phyloP scores from a whole-genome alignment of 768 basidiomycete species.

The Tricholoma flavovirens region DNA sequence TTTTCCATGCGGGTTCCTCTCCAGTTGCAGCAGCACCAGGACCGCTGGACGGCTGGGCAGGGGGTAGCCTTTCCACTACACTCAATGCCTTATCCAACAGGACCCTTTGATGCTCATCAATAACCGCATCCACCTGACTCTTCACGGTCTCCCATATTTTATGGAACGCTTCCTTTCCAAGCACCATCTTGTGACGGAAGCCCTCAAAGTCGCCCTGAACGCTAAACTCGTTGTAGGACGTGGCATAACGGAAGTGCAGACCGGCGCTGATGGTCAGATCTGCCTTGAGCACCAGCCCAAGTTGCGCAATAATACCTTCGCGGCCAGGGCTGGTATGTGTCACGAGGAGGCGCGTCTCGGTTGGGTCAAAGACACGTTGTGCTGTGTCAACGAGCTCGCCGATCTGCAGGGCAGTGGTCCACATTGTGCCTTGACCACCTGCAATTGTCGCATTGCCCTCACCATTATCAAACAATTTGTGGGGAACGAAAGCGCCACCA shows the following conservation, averaged over 20 bases:
- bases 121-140: slow-evolving; percentile 81
- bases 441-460: slow-evolving; percentile 96
- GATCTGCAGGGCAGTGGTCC: slow-evolving; percentile 96
- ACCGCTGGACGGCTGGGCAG: slow-evolving; percentile 37
- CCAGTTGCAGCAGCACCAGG: slow-evolving; percentile 47
- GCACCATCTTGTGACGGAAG: slow-evolving; percentile 72
- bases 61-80: slow-evolving; percentile 78
- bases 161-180: slow-evolving; percentile 78
- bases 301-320: slow-evolving; percentile 88
- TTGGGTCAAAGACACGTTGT: slow-evolving; percentile 85
- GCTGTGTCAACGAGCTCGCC: slow-evolving; percentile 98
- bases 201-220: slow-evolving; percentile 86
- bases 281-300: slow-evolving; percentile 85
- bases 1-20: slow-evolving; percentile 97
- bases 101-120: slow-evolving; percentile 86
- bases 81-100: slow-evolving; percentile 85
- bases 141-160: slow-evolving; percentile 96
- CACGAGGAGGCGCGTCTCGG: slow-evolving; percentile 91
- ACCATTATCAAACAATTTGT: slow-evolving; percentile 94
- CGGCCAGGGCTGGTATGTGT: slow-evolving; percentile 90
- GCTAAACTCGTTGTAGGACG: slow-evolving; percentile 95
- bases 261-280: slow-evolving; percentile 93
- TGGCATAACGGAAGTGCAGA: slow-evolving; percentile 96
- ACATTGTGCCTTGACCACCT: slow-evolving; percentile 97
- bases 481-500: slow-evolving; percentile 90